phyloP scores from a whole-genome alignment of 768 basidiomycete species.

The Amanita fuliginea region DNA sequence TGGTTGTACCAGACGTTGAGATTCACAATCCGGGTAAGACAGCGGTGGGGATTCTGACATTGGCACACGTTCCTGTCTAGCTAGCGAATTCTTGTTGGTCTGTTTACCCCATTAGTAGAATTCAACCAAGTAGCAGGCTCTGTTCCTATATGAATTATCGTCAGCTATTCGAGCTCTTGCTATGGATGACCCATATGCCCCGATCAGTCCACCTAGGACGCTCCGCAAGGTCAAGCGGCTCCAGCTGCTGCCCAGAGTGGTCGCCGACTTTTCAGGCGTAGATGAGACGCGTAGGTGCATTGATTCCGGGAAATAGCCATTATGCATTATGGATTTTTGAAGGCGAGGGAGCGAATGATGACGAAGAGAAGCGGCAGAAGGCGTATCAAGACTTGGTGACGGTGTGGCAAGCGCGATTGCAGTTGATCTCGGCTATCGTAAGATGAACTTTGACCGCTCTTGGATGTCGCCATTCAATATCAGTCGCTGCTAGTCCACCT shows the following conservation, averaged over 20 bases:
- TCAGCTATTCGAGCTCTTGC: background rate
- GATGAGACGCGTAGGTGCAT: background rate
- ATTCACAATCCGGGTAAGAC: background rate
- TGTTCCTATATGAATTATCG: background rate
- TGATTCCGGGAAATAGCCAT: background rate
- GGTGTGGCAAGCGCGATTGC: constrained; percentile 1
- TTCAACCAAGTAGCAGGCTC: background rate
- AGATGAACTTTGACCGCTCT: background rate
- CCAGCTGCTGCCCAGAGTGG: background rate
- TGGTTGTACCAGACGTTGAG: constrained; percentile 11
- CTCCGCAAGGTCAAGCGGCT: constrained; percentile 3
- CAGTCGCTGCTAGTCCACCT: background rate
- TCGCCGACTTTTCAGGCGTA: background rate
- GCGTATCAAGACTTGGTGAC: constrained; percentile 1
- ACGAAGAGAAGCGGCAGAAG: constrained; percentile 1
- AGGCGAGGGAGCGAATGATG: background rate
- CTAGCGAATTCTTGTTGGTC: background rate
- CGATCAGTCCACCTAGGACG: background rate
- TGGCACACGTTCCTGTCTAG: background rate
- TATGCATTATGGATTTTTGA: background rate
- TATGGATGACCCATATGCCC: background rate
- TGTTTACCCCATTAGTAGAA: background rate
- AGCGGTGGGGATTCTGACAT: too few species aligned
- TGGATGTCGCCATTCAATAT: too few species aligned
- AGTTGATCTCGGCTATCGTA: constrained; percentile 1